Percentiles rank a stretch among this genome's conserved stretches.
Conservation (phyloP, 495 filamentous ascomycete genomes). For the Talaromyces ruber region DNA sequence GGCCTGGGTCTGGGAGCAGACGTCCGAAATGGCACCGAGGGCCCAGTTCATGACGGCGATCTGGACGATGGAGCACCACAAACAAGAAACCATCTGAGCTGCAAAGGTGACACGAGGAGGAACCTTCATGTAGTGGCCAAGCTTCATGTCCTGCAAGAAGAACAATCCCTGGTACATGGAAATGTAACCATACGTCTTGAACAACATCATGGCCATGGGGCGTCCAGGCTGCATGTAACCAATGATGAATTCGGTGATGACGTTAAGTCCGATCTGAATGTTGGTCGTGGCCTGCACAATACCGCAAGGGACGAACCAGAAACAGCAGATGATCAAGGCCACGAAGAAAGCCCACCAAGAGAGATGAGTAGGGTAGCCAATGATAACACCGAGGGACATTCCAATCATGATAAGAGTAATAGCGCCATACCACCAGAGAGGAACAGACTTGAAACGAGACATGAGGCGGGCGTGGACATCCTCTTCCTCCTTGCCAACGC, state of each 20-base stretch:
- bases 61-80: constrained; percentile 53
- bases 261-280: constrained; percentile 46
- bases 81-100: constrained; percentile 44
- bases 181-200: constrained; percentile 55
- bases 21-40: constrained; percentile 41
- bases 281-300: constrained; percentile 47
- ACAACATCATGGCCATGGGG: constrained; percentile 58
- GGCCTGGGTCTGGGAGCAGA: constrained; percentile 41
- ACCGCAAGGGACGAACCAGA: constrained; percentile 46
- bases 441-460: constrained; percentile 47
- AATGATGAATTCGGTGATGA: constrained; percentile 55
- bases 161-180: constrained; percentile 46
- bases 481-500: constrained; percentile 45
- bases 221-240: constrained; percentile 54
- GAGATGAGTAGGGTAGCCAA: constrained; percentile 43
- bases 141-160: constrained; percentile 44
- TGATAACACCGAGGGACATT: constrained; percentile 42
- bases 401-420: constrained; percentile 41
- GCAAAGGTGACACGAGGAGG: constrained; percentile 51
- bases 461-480: constrained; percentile 61
- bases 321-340: constrained; percentile 34
- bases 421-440: constrained; percentile 54
- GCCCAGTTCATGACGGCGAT: constrained; percentile 54
- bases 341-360: constrained; percentile 48
- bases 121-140: constrained; percentile 61